Evolutionary conservation across 768 basidiomycete species (phyloP).

Genomic region (Trametes sanguinea): DNA sequence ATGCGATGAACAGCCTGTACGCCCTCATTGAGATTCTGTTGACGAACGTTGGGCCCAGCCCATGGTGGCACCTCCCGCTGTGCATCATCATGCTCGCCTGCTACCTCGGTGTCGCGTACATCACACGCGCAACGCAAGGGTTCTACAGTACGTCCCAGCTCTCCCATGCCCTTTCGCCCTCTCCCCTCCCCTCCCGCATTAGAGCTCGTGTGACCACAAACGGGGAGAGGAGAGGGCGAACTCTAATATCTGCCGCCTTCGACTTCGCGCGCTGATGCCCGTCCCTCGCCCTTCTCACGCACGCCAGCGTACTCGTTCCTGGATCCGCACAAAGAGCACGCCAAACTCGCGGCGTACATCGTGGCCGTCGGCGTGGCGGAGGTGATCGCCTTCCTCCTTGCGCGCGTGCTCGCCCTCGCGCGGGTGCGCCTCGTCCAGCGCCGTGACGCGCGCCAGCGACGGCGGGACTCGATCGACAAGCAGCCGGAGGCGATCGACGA

Average conservation of each 20-base stretch:
- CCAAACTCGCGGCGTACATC: conserved; percentile 60
- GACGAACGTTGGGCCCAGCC: conserved; percentile 52
- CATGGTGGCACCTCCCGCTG: conserved; percentile 52
- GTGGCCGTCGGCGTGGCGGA: conserved; percentile 57
- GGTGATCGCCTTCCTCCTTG: conserved; percentile 51
- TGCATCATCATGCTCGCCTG: conserved; percentile 50
- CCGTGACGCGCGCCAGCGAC: conserved; percentile 7
- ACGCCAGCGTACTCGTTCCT: conserved; percentile 64
- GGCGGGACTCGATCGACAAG: conserved; percentile 10
- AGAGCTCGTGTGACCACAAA: background rate
- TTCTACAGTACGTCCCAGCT: conserved; percentile 58
- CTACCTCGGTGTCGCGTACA: conserved; percentile 71
- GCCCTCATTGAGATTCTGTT: conserved; percentile 58
- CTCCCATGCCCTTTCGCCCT: background rate
- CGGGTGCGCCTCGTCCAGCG: conserved; percentile 37
- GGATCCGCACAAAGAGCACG: conserved; percentile 47
- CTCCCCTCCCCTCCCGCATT: background rate
- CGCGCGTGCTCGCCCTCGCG: conserved; percentile 43
- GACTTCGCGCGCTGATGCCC: background rate
- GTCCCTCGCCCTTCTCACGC: conserved; percentile 1
- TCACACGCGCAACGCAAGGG: conserved; percentile 59
- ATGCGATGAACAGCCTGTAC: conserved; percentile 59
- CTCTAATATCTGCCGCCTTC: background rate
- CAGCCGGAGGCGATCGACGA: conserved; percentile 40
- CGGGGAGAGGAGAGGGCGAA: background rate